Evolutionary conservation across 257 asterid genomes (phyloP), one percentile per base, ranked within the genome.

Genomic region (Fraxinus pennsylvanica): DNA sequence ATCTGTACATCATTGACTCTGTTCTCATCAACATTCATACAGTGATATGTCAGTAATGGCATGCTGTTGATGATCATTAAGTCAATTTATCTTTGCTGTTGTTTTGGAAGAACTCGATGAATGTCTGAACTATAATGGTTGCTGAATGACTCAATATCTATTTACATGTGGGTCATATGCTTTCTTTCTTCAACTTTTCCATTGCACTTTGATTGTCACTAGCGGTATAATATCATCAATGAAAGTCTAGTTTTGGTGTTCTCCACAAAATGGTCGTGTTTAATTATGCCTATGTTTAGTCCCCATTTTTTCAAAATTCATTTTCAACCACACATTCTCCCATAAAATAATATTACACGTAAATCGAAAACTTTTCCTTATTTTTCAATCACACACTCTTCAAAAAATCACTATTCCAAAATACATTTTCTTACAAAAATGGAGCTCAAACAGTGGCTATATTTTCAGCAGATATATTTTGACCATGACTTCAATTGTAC

Each of bases 201-300:
- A 19, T 54, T 54, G 65, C 65, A n/a, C n/a, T 17, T 54, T 54
- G 65, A n/a, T 47, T 45, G 1, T 68, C 71, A 67, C 41, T 22
- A 33, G 79, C 33, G 19, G 41, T 69, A 70, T 43, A 36, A 32
- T 69, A 47, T 69, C 22, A 17, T 68, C 6, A 15, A 30, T 57
- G 76, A 74, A 73, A 45, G 78, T 25, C 59, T 6, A 68, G 41
- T n/a, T 27, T 45, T 43, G 43, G 29, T 66, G 57, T 79, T 71
- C 15, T 61, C 82, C 67, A 38, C 39, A 78, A 17, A 3, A 61
- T 32, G 22, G 50, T 7, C 17, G 52, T 4, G 73, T n/a, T 39
- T 29, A 50, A 14, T 38, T 32, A 3, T 33, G 36, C 36, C 36
- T 33, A 33, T 33, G 6, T 3, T 33, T 33, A 5, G 36, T 33